A percentile compares a stretch with the other conserved stretches of the same genome.
These are phyloP conservation scores for Verbascum thapsus DNA, from an alignment of 257 asterid genomes.

Conservation along the genomic window DNA sequence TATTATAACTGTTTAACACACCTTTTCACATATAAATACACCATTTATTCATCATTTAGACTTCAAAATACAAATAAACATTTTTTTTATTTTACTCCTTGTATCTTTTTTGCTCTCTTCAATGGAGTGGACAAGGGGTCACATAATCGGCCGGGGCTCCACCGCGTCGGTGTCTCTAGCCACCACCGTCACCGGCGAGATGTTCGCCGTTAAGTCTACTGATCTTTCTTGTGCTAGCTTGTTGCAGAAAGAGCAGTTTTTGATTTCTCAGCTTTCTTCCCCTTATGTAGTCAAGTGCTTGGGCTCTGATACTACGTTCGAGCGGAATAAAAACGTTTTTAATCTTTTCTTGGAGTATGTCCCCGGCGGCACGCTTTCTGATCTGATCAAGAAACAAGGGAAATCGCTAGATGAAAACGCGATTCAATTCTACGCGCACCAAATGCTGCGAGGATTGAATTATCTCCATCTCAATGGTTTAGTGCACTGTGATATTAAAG, in stretches of 20 bases:
- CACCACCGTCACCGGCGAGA: constrained; percentile 49
- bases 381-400: constrained; percentile 49
- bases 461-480: constrained; percentile 59
- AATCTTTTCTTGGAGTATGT: constrained; percentile 74
- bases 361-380: constrained; percentile 67
- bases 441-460: constrained; percentile 55
- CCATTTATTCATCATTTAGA: background rate
- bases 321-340: constrained; percentile 29
- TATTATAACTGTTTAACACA: background rate
- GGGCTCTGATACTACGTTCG: constrained; percentile 51
- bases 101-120: constrained; percentile 13
- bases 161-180: constrained; percentile 70
- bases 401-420: constrained; percentile 44
- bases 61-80: constrained; percentile 13
- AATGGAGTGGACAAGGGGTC: constrained; percentile 81
- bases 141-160: constrained; percentile 69
- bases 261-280: constrained; percentile 61
- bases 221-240: constrained; percentile 36
- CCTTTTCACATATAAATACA: constrained; percentile 17
- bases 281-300: constrained; percentile 55
- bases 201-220: constrained; percentile 67
- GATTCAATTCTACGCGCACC: constrained; percentile 42
- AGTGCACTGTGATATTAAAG: constrained; percentile 79
- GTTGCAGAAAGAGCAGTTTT: constrained; percentile 48
- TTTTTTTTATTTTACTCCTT: background rate